Conservation (phyloP, 192 early-diverging fungal genomes). For the Coemansia furcata region DNA sequence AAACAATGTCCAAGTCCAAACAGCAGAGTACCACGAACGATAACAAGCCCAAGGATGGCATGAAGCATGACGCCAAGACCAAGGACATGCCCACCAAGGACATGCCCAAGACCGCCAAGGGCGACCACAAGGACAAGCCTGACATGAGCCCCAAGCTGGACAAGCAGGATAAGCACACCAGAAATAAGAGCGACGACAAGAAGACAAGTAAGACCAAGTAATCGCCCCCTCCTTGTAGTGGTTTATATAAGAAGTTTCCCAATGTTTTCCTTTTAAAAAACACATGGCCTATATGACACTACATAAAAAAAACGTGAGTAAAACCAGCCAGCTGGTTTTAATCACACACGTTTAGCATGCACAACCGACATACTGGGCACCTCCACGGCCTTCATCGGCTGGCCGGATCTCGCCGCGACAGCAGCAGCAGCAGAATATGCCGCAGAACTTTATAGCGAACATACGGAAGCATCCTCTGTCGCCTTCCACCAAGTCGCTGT, state of each 20-base stretch:
- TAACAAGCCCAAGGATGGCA: background rate
- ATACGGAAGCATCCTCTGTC: slow-evolving; percentile 27
- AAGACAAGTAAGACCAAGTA: slow-evolving; percentile 1
- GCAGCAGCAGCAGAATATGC: slow-evolving; percentile 31
- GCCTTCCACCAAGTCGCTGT: slow-evolving; percentile 19
- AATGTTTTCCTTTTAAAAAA: background rate
- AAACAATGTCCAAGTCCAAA: slow-evolving; percentile 5
- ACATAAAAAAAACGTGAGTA: background rate
- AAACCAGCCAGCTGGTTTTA: background rate
- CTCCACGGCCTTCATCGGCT: slow-evolving; percentile 22
- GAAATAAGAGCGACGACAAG: slow-evolving; percentile 3
- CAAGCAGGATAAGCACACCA: slow-evolving; percentile 4
- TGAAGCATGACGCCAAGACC: background rate
- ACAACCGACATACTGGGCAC: slow-evolving; percentile 13
- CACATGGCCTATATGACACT: background rate
- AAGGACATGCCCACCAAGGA: slow-evolving; percentile 1
- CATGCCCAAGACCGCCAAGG: background rate
- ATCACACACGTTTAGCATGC: background rate
- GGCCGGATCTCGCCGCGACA: slow-evolving; percentile 21
- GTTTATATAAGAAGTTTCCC: background rate
- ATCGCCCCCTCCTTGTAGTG: background rate
- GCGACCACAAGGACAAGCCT: background rate
- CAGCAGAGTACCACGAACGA: slow-evolving; percentile 1
- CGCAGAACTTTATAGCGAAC: slow-evolving; percentile 30
- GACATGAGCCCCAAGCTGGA: background rate